These are phyloP conservation scores for Aristolochia californica DNA, from an alignment of 164 flowering plant genomes.

Conservation along the genomic window DNA sequence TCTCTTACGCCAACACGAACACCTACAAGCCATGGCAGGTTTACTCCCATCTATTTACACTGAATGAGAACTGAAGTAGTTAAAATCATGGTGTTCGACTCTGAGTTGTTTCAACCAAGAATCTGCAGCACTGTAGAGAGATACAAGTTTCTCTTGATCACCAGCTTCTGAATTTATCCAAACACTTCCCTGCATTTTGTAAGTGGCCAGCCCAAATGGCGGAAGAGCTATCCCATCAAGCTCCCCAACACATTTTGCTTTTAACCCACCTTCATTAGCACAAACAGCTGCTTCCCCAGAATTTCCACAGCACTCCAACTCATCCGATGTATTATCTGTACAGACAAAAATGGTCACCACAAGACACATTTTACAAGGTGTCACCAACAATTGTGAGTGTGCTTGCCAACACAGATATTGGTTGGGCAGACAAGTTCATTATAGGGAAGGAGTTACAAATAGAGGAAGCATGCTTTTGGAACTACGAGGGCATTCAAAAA, in stretches of 20 bases:
- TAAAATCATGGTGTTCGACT: constrained; percentile 45
- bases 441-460: no score
- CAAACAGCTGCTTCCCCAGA: background rate
- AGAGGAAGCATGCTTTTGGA: no score
- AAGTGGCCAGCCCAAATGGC: constrained; percentile 47
- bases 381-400: no score
- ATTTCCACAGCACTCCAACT: no score
- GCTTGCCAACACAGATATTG: no score
- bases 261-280: background rate
- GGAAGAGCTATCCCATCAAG: constrained; percentile 17
- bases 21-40: no score
- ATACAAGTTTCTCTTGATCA: constrained; percentile 18
- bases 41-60: background rate
- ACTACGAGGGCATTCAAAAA: no score
- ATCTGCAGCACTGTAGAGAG: constrained; percentile 38
- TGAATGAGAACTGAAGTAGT: constrained; percentile 20
- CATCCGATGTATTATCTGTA: no score
- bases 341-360: no score
- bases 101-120: constrained; percentile 56
- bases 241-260: constrained; percentile 5
- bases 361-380: no score
- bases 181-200: constrained; percentile 36
- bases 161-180: constrained; percentile 27
- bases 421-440: no score
- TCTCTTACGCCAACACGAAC: no score